Conservation (phyloP, 257 asterid genomes). For the Verbascum thapsus region DNA sequence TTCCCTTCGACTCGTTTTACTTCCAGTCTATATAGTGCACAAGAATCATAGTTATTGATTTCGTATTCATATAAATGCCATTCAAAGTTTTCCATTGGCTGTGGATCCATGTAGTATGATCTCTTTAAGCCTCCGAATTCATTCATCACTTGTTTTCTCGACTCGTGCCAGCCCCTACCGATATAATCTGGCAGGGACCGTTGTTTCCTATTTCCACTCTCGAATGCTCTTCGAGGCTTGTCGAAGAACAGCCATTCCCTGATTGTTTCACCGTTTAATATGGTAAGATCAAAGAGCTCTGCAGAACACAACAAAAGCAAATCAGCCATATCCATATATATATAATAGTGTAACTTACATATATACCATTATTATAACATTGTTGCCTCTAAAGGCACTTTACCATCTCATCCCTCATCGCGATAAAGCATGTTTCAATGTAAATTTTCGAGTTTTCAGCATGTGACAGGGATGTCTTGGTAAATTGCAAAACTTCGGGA, state of each 20-base stretch:
- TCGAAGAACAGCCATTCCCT: constrained; percentile 99
- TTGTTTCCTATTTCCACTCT: constrained; percentile 96
- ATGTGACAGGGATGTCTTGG: too few relatives aligned
- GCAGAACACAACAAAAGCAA: constrained; percentile 33
- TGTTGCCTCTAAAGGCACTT: too few relatives aligned
- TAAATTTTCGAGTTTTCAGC: too few relatives aligned
- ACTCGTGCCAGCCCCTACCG: constrained; percentile 99
- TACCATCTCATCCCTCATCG: too few relatives aligned
- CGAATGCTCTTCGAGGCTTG: constrained; percentile 96
- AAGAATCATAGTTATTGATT: constrained; percentile 62
- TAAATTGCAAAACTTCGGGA: constrained; percentile 38
- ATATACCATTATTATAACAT: too few relatives aligned
- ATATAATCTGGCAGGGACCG: constrained; percentile 90
- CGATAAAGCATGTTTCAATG: too few relatives aligned
- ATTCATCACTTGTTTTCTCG: constrained; percentile 86
- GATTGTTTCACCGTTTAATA: constrained; percentile 75
- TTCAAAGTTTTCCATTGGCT: constrained; percentile 77
- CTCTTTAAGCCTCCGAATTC: constrained; percentile 91
- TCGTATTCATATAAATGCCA: constrained; percentile 96
- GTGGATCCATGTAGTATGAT: constrained; percentile 99
- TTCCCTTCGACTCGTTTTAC: constrained; percentile 70
- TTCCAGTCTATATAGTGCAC: constrained; percentile 90
- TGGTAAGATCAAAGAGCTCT: constrained; percentile 82
- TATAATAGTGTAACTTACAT: too few relatives aligned
- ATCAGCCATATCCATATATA: constrained; percentile 1